Conservation (phyloP, 192 early-diverging fungal genomes). For the Coemansia sp. region DNA sequence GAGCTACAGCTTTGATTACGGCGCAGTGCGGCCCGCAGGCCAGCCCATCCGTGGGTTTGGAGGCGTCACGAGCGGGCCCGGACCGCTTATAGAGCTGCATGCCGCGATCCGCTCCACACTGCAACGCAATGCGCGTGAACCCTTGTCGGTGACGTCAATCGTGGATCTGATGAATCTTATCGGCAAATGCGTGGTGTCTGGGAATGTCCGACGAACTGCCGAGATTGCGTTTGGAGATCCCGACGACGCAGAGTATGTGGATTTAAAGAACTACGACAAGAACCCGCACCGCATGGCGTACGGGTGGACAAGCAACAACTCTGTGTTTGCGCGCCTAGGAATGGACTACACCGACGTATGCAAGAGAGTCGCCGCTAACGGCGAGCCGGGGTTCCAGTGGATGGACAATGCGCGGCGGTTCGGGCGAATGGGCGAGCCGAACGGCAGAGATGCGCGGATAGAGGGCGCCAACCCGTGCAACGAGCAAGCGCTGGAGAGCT, state of each 20-base stretch:
- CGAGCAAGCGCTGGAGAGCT: slow-evolving; percentile 52
- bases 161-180: slow-evolving; percentile 59
- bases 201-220: slow-evolving; percentile 56
- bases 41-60: slow-evolving; percentile 53
- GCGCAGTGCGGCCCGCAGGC: slow-evolving; percentile 25
- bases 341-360: slow-evolving; percentile 46
- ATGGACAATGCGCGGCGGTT: slow-evolving; percentile 45
- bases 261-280: slow-evolving; percentile 53
- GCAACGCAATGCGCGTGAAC: background rate
- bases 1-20: slow-evolving; percentile 37
- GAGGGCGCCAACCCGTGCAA: slow-evolving; percentile 55
- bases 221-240: slow-evolving; percentile 58
- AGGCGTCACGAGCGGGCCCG: slow-evolving; percentile 46
- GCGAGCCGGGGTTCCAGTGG: slow-evolving; percentile 57
- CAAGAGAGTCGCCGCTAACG: slow-evolving; percentile 35
- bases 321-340: slow-evolving; percentile 46
- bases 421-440: slow-evolving; percentile 40
- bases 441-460: slow-evolving; percentile 30
- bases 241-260: slow-evolving; percentile 44
- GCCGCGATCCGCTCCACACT: slow-evolving; percentile 25
- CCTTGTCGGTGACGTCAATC: slow-evolving; percentile 25
- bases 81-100: slow-evolving; percentile 44
- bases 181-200: slow-evolving; percentile 55
- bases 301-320: slow-evolving; percentile 59
- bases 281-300: slow-evolving; percentile 52